These are phyloP conservation scores for Cutaneotrichosporon cutaneum DNA, from an alignment of 1,284 basidiomycete genomes.

Conservation along the genomic window DNA sequence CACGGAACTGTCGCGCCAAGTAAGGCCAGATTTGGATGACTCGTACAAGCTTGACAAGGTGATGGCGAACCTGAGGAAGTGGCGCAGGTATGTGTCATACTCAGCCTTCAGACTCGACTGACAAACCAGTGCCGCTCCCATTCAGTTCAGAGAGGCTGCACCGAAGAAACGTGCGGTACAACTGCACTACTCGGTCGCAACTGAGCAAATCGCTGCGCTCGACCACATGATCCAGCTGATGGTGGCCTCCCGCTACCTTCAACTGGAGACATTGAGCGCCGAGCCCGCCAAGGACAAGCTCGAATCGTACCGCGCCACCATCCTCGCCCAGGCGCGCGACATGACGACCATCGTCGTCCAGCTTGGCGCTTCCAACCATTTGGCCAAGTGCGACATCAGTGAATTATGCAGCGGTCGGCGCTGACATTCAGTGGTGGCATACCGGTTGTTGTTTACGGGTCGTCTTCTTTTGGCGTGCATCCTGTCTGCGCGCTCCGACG, in stretches of 20 bases:
- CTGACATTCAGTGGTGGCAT: slow-evolving; percentile 16
- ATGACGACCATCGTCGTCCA: slow-evolving; percentile 17
- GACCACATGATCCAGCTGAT: slow-evolving; percentile 21
- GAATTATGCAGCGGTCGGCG: not conserved
- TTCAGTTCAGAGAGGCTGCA: not conserved
- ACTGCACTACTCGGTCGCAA: slow-evolving; percentile 14
- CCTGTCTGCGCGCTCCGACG: slow-evolving; percentile 19
- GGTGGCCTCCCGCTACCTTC: slow-evolving; percentile 16
- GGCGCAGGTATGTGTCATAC: not conserved
- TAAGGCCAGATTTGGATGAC: slow-evolving; percentile 13
- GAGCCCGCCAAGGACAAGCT: slow-evolving; percentile 1
- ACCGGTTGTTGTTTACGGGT: slow-evolving; percentile 22
- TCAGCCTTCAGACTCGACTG: not conserved
- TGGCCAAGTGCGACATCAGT: slow-evolving; percentile 20
- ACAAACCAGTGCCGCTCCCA: not conserved
- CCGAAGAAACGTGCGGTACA: not conserved
- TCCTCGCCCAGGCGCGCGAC: slow-evolving; percentile 13
- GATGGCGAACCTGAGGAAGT: slow-evolving; percentile 6
- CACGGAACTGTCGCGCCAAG: slow-evolving; percentile 15
- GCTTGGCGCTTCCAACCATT: slow-evolving; percentile 12
- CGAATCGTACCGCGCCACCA: slow-evolving; percentile 2
- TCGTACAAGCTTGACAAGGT: slow-evolving; percentile 15
- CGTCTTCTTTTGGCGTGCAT: slow-evolving; percentile 21
- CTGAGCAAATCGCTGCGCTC: slow-evolving; percentile 18
- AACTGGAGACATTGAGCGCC: slow-evolving; percentile 17